These are phyloP conservation scores for Acorus gramineus DNA, from an alignment of 106 monocot genomes.

Conservation along the genomic window DNA sequence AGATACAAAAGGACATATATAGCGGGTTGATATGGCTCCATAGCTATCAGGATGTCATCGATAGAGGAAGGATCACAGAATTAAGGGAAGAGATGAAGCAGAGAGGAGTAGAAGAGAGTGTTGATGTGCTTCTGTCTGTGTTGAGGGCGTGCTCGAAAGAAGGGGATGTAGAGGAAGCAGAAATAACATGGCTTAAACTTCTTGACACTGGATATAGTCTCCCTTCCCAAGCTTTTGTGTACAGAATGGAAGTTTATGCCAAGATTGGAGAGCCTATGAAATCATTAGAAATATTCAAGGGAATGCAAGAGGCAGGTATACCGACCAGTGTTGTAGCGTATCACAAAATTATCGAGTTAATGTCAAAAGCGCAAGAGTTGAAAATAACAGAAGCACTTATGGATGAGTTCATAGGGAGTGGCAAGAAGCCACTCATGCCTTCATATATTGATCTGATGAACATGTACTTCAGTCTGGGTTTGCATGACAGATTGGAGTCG, in stretches of 20 bases:
- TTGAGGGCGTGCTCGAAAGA: constrained; percentile 79
- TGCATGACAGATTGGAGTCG: constrained; percentile 55
- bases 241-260: constrained; percentile 69
- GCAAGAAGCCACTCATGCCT: constrained; percentile 64
- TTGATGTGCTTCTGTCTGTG: constrained; percentile 59
- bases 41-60: constrained; percentile 75
- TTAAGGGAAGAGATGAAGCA: constrained; percentile 61
- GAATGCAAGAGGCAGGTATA: constrained; percentile 30
- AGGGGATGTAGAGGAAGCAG: constrained; percentile 57
- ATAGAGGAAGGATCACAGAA: constrained; percentile 46
- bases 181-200: constrained; percentile 56
- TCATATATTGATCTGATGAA: constrained; percentile 63
- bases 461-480: constrained; percentile 51
- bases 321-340: constrained; percentile 39
- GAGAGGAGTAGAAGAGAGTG: constrained; percentile 41
- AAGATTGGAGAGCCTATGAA: constrained; percentile 57
- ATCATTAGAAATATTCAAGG: constrained; percentile 68
- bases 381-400: constrained; percentile 49
- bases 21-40: constrained; percentile 87
- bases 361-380: constrained; percentile 51
- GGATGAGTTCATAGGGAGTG: constrained; percentile 43
- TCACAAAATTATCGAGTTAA: constrained; percentile 80
- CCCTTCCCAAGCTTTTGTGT: constrained; percentile 72
- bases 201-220: constrained; percentile 27
- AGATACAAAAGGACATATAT: constrained; percentile 65